These are phyloP conservation scores for Carex scoparia DNA, from an alignment of 176 grass and related monocot genomes.

Conservation along the genomic window DNA sequence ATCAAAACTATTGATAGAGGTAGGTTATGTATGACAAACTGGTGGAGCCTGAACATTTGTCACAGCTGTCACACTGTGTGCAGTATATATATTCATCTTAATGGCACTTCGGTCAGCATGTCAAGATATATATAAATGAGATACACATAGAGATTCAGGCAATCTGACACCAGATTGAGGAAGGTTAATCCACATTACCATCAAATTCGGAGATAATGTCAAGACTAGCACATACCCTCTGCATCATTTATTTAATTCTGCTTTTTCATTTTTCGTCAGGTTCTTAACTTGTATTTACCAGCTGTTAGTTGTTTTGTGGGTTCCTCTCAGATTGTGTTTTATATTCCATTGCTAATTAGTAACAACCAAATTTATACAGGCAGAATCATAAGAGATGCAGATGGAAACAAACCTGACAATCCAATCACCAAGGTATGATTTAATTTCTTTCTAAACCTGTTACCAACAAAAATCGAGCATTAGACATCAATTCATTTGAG, in stretches of 20 bases:
- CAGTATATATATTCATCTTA: neutral
- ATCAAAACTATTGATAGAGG: constrained; percentile 8
- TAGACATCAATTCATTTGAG: neutral
- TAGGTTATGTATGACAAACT: constrained; percentile 2
- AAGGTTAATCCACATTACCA: neutral
- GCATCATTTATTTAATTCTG: constrained; percentile 16
- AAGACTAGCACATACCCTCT: constrained; percentile 13
- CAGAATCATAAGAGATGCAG: neutral
- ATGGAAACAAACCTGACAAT: constrained; percentile 2
- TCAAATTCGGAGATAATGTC: constrained; percentile 1
- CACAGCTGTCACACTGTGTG: neutral
- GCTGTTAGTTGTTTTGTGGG: neutral
- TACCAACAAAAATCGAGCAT: neutral
- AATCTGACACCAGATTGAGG: neutral
- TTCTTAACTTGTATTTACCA: neutral
- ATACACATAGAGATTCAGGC: constrained; percentile 3
- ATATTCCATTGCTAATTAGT: neutral
- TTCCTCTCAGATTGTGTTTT: neutral
- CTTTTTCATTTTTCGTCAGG: constrained; percentile 24
- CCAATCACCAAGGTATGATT: constrained; percentile 7
- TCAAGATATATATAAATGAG: neutral
- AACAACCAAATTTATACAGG: neutral
- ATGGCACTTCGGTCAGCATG: neutral
- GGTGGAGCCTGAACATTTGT: neutral
- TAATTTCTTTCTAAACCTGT: neutral